These are phyloP conservation scores for Hypholoma sublateritium DNA, from an alignment of 768 basidiomycete species.

Conservation along the genomic window DNA sequence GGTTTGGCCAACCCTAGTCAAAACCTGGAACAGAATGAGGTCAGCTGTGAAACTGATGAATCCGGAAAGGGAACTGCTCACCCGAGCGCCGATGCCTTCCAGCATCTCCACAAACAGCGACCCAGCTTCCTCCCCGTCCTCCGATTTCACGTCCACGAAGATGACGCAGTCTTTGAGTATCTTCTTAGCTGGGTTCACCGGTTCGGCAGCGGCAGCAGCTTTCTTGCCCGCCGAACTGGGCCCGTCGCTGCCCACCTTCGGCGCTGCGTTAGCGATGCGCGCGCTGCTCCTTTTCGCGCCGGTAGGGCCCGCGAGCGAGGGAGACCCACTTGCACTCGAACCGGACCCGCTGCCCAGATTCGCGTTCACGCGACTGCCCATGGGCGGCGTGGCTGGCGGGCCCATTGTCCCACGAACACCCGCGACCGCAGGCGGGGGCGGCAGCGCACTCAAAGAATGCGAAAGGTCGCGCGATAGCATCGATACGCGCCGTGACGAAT, in stretches of 20 bases:
- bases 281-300: slow-evolving; percentile 29
- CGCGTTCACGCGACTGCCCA: slow-evolving; percentile 29
- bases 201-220: slow-evolving; percentile 12
- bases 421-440: slow-evolving; percentile 26
- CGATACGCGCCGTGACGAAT: slow-evolving; percentile 55
- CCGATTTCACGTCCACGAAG: slow-evolving; percentile 87
- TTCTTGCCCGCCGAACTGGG: slow-evolving; percentile 22
- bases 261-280: slow-evolving; percentile 28
- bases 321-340: slow-evolving; percentile 12
- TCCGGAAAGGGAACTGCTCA: slow-evolving; percentile 31
- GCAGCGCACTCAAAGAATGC: slow-evolving; percentile 56
- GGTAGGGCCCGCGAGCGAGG: slow-evolving; percentile 20
- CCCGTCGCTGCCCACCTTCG: slow-evolving; percentile 13
- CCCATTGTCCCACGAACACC: slow-evolving; percentile 36
- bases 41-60: not conserved
- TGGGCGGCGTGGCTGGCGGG: slow-evolving; percentile 47
- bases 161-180: slow-evolving; percentile 74
- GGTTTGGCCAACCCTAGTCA: slow-evolving; percentile 64
- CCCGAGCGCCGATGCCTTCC: slow-evolving; percentile 76
- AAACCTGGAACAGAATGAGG: slow-evolving; percentile 43
- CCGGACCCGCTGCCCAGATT: slow-evolving; percentile 39
- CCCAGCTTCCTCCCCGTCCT: slow-evolving; percentile 80
- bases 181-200: slow-evolving; percentile 35
- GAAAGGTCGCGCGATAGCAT: slow-evolving; percentile 61
- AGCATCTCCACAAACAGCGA: slow-evolving; percentile 84